Evolutionary conservation across 495 filamentous ascomycete species (phyloP).

Genomic region (Xylaria bambusicola): DNA sequence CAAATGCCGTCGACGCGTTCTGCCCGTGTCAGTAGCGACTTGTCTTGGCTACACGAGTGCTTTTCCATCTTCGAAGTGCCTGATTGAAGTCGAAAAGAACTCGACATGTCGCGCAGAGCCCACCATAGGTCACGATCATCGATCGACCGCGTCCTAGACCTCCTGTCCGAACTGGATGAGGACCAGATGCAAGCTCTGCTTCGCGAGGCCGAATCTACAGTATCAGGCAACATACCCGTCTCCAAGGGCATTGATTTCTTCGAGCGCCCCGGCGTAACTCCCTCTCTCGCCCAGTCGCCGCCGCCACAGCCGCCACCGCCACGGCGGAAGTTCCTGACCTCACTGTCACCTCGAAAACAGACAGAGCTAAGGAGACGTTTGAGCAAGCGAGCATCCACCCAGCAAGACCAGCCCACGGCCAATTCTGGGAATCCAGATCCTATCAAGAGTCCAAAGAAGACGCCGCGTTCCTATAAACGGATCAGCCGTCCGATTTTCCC

Average conservation of each 20-base stretch:
- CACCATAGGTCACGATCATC: conserved; percentile 39
- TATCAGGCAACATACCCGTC: conserved; percentile 41
- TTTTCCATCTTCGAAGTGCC: neutral
- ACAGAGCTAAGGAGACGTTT: conserved; percentile 36
- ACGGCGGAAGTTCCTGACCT: conserved; percentile 26
- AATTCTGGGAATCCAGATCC: conserved; percentile 6
- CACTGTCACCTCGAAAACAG: conserved; percentile 37
- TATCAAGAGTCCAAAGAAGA: conserved; percentile 23
- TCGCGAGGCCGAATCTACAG: conserved; percentile 41
- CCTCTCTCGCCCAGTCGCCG: conserved; percentile 16
- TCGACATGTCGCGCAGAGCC: conserved; percentile 34
- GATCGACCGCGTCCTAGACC: conserved; percentile 42
- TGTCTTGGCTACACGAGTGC: neutral
- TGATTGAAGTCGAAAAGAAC: neutral
- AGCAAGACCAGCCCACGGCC: conserved; percentile 11
- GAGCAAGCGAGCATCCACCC: conserved; percentile 36
- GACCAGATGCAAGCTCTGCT: conserved; percentile 36
- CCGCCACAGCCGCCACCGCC: conserved; percentile 1
- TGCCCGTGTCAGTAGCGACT: neutral
- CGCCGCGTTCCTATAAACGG: conserved; percentile 36
- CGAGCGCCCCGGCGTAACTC: conserved; percentile 17
- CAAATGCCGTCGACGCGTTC: neutral
- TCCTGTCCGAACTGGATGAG: conserved; percentile 41
- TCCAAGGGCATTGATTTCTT: conserved; percentile 39
- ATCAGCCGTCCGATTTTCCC: conserved; percentile 39